These are phyloP conservation scores for Peniophora sp. DNA, from an alignment of 1,284 basidiomycete species.

Conservation along the genomic window DNA sequence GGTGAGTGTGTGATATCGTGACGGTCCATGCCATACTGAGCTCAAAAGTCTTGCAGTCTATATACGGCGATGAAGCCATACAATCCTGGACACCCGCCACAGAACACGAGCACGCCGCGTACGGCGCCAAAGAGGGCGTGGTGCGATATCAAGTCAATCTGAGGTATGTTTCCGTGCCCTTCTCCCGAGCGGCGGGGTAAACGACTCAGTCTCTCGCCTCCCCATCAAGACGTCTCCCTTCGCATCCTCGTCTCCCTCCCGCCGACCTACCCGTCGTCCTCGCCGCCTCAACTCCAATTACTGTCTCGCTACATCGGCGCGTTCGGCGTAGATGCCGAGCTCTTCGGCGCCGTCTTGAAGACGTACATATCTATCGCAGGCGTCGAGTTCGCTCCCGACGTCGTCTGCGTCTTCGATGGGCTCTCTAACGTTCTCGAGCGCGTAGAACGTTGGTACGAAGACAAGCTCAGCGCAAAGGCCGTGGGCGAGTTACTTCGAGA, in stretches of 20 bases:
- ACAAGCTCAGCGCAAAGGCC: constrained; percentile 47
- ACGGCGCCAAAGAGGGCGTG: constrained; percentile 11
- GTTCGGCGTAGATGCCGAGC: constrained; percentile 60
- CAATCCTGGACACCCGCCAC: constrained; percentile 39
- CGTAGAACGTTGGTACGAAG: constrained; percentile 65
- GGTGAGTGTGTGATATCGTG: too few relatives aligned
- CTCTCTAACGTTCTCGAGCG: constrained; percentile 69
- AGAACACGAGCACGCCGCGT: constrained; percentile 14
- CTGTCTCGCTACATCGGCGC: constrained; percentile 81
- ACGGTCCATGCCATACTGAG: too few relatives aligned
- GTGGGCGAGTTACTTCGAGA: constrained; percentile 52
- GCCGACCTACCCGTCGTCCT: constrained; percentile 58
- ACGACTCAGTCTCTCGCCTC: constrained; percentile 40
- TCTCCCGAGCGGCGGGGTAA: constrained; percentile 14
- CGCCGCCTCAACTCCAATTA: constrained; percentile 78
- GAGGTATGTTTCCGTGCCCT: constrained; percentile 28
- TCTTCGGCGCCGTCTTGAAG: constrained; percentile 74
- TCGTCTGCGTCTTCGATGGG: constrained; percentile 85
- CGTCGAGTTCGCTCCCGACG: constrained; percentile 66
- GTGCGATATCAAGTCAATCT: constrained; percentile 62
- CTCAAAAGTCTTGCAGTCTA: constrained; percentile 65
- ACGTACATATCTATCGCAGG: constrained; percentile 77
- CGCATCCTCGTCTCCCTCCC: constrained; percentile 71
- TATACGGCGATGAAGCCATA: constrained; percentile 70
- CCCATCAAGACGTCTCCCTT: constrained; percentile 50